A percentile compares a stretch with the other conserved stretches of the same genome.
phyloP scores from a whole-genome alignment of 169 alveolate species.

The Babesia bovis region DNA sequence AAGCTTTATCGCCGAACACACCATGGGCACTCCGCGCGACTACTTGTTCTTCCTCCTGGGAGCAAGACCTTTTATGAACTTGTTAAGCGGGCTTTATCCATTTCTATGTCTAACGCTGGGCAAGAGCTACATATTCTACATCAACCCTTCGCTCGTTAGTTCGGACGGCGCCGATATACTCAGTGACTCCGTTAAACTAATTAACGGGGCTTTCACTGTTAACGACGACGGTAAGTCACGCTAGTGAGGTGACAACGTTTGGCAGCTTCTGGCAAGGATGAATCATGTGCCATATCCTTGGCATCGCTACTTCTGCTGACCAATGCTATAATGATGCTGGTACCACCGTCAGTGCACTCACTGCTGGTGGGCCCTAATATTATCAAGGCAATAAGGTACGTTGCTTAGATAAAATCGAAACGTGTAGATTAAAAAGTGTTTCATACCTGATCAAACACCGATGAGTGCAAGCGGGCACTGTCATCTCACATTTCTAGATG shows the following conservation, averaged over 20 bases:
- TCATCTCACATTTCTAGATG: too few relatives aligned
- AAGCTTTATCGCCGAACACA: slow-evolving; percentile 33
- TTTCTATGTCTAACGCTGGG: slow-evolving; percentile 62
- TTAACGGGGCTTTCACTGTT: slow-evolving; percentile 34
- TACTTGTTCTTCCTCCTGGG: slow-evolving; percentile 47
- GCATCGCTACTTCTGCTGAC: slow-evolving; percentile 51
- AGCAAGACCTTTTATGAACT: slow-evolving; percentile 48
- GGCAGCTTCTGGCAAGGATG: slow-evolving; percentile 37
- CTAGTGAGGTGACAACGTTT: background rate
- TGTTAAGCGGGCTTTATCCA: slow-evolving; percentile 58
- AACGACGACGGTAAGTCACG: background rate
- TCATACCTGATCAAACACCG: too few relatives aligned
- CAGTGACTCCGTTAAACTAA: slow-evolving; percentile 37
- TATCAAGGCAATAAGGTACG: slow-evolving; percentile 50
- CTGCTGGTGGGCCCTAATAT: slow-evolving; percentile 65
- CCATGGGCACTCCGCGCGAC: slow-evolving; percentile 54
- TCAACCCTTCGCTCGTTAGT: slow-evolving; percentile 55
- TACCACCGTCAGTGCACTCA: slow-evolving; percentile 47
- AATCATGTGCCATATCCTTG: slow-evolving; percentile 44
- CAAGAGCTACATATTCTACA: slow-evolving; percentile 46
- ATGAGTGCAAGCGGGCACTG: too few relatives aligned
- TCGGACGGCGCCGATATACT: slow-evolving; percentile 20
- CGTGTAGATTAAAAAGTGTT: background rate
- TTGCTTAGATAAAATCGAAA: background rate
- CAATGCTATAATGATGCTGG: slow-evolving; percentile 51